phyloP scores from a whole-genome alignment of 495 filamentous ascomycete genomes.

The Pyrenula aspistea region DNA sequence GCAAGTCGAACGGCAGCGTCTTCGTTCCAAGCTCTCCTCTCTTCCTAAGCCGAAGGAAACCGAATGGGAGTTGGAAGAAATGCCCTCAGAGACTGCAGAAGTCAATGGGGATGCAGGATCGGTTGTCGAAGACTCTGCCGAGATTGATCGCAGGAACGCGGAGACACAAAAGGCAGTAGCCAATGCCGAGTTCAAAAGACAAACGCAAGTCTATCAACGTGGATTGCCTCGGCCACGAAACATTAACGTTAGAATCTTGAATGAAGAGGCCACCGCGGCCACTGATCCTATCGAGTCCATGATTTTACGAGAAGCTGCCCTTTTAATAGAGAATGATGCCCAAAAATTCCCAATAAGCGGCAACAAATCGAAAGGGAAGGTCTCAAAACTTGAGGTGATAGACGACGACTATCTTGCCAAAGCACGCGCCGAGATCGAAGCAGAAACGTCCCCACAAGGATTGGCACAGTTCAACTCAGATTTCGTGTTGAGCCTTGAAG shows the following conservation, averaged over 20 bases:
- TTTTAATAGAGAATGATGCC: constrained; percentile 73
- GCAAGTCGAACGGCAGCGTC: constrained; percentile 52
- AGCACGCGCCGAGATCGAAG: constrained; percentile 63
- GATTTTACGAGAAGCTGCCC: constrained; percentile 63
- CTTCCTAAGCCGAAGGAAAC: constrained; percentile 85
- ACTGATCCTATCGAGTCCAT: constrained; percentile 43
- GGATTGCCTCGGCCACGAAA: constrained; percentile 65
- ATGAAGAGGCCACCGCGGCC: constrained; percentile 43
- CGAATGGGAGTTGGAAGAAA: constrained; percentile 77
- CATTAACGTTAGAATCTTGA: constrained; percentile 57
- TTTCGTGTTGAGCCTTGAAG: constrained; percentile 53
- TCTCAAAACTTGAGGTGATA: constrained; percentile 47
- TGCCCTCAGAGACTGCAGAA: constrained; percentile 75
- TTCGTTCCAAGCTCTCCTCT: constrained; percentile 58
- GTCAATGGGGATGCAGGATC: constrained; percentile 34
- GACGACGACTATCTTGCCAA: constrained; percentile 60
- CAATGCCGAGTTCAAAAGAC: constrained; percentile 63
- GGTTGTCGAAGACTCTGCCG: constrained; percentile 74
- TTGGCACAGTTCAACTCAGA: constrained; percentile 43
- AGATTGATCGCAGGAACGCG: constrained; percentile 60
- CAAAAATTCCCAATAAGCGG: constrained; percentile 57
- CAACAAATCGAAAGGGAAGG: constrained; percentile 47
- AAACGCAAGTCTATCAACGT: constrained; percentile 81
- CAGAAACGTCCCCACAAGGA: constrained; percentile 45
- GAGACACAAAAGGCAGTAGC: constrained; percentile 60